These are phyloP conservation scores for Solidago caesia DNA, from an alignment of 129 eudicot species.

Conservation along the genomic window DNA sequence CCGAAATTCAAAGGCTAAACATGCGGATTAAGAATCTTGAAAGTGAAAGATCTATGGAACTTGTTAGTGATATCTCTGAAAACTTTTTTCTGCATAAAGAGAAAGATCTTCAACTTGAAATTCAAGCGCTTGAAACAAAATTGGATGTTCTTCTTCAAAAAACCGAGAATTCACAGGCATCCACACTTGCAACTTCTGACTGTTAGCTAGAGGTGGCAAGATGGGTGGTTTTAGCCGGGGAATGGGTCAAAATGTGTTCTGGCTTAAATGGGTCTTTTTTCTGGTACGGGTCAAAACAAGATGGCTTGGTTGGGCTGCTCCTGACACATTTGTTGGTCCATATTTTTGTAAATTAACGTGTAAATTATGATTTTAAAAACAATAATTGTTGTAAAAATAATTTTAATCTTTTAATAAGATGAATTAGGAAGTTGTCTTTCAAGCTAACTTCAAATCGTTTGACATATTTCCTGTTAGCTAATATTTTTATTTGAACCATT, in stretches of 20 bases:
- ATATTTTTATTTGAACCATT: not conserved
- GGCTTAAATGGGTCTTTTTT: slow-evolving; percentile 15
- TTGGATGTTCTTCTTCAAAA: slow-evolving; percentile 46
- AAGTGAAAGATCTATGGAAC: slow-evolving; percentile 51
- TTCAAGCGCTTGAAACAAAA: slow-evolving; percentile 54
- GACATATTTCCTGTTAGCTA: not conserved
- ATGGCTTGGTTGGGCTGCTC: not conserved
- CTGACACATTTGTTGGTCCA: no score
- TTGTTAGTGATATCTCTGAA: slow-evolving; percentile 48
- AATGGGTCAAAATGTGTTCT: not conserved
- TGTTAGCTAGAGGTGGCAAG: slow-evolving; percentile 4
- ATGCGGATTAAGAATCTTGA: slow-evolving; percentile 37
- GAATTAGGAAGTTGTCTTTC: not conserved
- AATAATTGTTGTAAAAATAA: not conserved
- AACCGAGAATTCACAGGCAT: slow-evolving; percentile 28
- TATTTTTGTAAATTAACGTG: not conserved
- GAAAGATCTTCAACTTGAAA: slow-evolving; percentile 62
- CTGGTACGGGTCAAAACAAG: not conserved
- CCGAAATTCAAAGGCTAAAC: slow-evolving; percentile 44
- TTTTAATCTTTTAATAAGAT: not conserved
- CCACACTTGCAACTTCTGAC: slow-evolving; percentile 16
- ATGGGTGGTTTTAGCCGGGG: not conserved
- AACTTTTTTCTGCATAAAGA: slow-evolving; percentile 54
- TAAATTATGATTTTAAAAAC: not conserved
- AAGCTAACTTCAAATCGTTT: not conserved